Evolutionary conservation across 176 grass and related monocot genomes (phyloP), one percentile per base, ranked within the genome.

Genomic region (Cenchrus purpureus): DNA sequence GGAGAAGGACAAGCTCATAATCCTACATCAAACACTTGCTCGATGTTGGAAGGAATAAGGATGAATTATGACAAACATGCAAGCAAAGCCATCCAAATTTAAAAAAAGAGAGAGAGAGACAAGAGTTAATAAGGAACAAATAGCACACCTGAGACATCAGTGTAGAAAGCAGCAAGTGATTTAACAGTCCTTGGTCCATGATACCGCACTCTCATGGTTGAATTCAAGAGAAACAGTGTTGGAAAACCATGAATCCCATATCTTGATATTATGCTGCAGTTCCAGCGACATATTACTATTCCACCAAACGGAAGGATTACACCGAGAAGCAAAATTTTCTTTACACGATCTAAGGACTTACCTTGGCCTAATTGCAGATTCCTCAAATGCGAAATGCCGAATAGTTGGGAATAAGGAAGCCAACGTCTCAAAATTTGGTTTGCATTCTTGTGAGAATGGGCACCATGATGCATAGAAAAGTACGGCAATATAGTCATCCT

Each of bases 381-480:
- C 97, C 90, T 96, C 97, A 12, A 99, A 96, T 79, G 86, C 82
- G 76, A 99, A 96, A 88, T 99, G 97, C 2, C 44, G 81, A 81
- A 99, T 92, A 40, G 81, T 77, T 48, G 97, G 97, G 78, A 99
- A 99, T 28, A 94, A 70, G 78, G 67, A 81, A 72, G 91, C 87
- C 58, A 99, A 81, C 65, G 75, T 84, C 76, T 89, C 78, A 34
- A 91, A 96, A 79, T 91, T 91, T 8, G 93, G 91, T 74, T 85
- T 90, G 86, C 89, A 99, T 65, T 92, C 89, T 86, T 94, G 94
- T 67, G 97, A 99, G 85, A 99, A 99, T 63, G 90, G 94, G 77
- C 97, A 99, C 97, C 97, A 96, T 3, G 97, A 94, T 68, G 97
- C 97, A 91, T 96, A 99, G 81, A 99, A 99, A 65, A 99, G 88